Percentiles rank a stretch among this genome's conserved stretches.
Conservation (phyloP, 805 yeast species). For the Saccharomycopsis fermentans region DNA sequence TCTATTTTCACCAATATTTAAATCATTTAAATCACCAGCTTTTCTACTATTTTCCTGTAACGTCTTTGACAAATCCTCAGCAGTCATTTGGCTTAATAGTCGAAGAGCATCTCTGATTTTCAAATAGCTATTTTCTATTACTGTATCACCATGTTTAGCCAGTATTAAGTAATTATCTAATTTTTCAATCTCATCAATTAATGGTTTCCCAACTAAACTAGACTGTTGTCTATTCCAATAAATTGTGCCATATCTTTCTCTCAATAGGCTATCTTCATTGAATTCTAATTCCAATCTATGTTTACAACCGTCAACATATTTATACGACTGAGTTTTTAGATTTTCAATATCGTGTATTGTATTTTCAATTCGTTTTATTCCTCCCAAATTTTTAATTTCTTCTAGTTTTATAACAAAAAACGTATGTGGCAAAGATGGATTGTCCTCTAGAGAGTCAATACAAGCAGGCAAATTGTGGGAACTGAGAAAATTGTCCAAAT, state of each 20-base stretch:
- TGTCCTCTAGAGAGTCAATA: constrained; percentile 48
- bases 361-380: constrained; percentile 32
- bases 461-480: constrained; percentile 50
- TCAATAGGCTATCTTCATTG: constrained; percentile 43
- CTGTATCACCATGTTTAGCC: constrained; percentile 53
- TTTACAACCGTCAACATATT: constrained; percentile 36
- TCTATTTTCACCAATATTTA: constrained; percentile 23
- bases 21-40: constrained; percentile 26
- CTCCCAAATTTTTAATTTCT: constrained; percentile 44
- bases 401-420: constrained; percentile 45
- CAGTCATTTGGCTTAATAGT: constrained; percentile 31
- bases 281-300: constrained; percentile 40
- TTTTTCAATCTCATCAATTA: constrained; percentile 29
- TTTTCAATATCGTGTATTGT: constrained; percentile 37
- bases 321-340: constrained; percentile 32
- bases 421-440: constrained; percentile 49
- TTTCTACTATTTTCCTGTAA: constrained; percentile 24
- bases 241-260: constrained; percentile 40
- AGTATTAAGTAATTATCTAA: constrained; percentile 41
- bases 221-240: constrained; percentile 47
- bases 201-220: constrained; percentile 31
- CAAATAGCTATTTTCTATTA: constrained; percentile 36
- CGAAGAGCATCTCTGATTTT: constrained; percentile 39
- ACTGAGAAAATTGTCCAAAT: constrained; percentile 35
- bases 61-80: constrained; percentile 22